Conservation (phyloP, 2,329 filamentous ascomycete species). For the Nigrospora osmanthi region DNA sequence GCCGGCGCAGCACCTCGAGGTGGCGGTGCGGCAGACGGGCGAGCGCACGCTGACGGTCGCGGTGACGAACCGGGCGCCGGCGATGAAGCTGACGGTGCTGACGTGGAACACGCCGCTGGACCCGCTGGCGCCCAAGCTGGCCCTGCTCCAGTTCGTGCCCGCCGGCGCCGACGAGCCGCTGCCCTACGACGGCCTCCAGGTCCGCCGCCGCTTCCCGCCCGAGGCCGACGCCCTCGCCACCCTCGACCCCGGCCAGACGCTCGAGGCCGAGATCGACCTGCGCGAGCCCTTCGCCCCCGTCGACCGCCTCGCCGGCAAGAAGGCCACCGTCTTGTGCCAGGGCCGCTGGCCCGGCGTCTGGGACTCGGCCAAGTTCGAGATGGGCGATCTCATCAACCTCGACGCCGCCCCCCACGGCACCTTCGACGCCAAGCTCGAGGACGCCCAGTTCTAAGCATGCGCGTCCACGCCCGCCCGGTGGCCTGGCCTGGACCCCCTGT, state of each 20-base stretch:
- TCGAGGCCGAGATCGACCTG: constrained; percentile 26
- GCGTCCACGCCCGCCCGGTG: no score
- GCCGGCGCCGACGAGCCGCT: constrained; percentile 23
- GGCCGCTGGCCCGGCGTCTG: constrained; percentile 31
- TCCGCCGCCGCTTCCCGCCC: constrained; percentile 33
- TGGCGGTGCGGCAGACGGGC: constrained; percentile 18
- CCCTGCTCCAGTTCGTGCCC: constrained; percentile 30
- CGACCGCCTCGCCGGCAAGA: constrained; percentile 20
- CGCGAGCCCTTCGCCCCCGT: constrained; percentile 25
- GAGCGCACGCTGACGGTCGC: constrained; percentile 24
- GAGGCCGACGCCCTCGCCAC: constrained; percentile 27
- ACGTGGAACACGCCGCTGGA: constrained; percentile 39
- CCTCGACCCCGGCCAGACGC: constrained; percentile 27
- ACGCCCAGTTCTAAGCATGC: background rate
- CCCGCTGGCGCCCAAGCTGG: constrained; percentile 29
- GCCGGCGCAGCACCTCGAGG: constrained; percentile 9
- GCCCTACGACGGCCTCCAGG: constrained; percentile 26
- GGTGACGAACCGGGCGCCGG: constrained; percentile 29
- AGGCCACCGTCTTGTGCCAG: constrained; percentile 23
- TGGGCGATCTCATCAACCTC: background rate
- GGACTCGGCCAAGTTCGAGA: constrained; percentile 2
- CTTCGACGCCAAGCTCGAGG: background rate
- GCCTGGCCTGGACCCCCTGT: no score
- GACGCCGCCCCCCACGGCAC: background rate
- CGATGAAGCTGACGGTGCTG: constrained; percentile 30